phyloP scores from a whole-genome alignment of 345 rosid genomes.

The Ceriops tagal region DNA sequence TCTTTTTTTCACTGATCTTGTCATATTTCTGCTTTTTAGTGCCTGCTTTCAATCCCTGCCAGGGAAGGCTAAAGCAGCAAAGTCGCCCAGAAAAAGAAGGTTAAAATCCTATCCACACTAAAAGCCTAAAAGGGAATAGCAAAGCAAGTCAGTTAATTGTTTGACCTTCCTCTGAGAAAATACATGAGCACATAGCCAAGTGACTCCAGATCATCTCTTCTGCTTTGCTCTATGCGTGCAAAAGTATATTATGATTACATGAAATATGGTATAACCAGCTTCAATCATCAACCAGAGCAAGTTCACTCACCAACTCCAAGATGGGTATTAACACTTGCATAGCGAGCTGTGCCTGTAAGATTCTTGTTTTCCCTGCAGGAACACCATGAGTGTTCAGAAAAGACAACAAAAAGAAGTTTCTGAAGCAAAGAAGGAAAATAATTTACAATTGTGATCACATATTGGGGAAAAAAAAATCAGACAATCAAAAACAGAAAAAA shows the following conservation, averaged over 20 bases:
- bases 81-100: conserved; percentile 16
- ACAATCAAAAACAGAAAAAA: too few relatives aligned
- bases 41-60: conserved; percentile 96
- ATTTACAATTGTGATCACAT: too few relatives aligned
- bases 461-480: too few relatives aligned
- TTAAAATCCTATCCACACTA: conserved; percentile 3
- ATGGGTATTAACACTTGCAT: conserved; percentile 96
- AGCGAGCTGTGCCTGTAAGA: conserved; percentile 97
- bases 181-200: conserved; percentile 98
- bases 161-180: conserved; percentile 90
- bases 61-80: conserved; percentile 69
- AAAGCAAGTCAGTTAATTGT: background rate
- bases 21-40: conserved; percentile 97
- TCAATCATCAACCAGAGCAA: background rate
- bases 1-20: conserved; percentile 93
- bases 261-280: background rate
- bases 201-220: conserved; percentile 99
- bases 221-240: conserved; percentile 79
- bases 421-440: background rate
- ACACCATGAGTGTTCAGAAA: background rate
- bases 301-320: conserved; percentile 80
- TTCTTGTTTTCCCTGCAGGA: conserved; percentile 86
- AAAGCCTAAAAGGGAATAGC: background rate
- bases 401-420: conserved; percentile 10
- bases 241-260: background rate